Conservation (phyloP, 2,329 filamentous ascomycete species). For the Dothidotthia symphoricarpi region DNA sequence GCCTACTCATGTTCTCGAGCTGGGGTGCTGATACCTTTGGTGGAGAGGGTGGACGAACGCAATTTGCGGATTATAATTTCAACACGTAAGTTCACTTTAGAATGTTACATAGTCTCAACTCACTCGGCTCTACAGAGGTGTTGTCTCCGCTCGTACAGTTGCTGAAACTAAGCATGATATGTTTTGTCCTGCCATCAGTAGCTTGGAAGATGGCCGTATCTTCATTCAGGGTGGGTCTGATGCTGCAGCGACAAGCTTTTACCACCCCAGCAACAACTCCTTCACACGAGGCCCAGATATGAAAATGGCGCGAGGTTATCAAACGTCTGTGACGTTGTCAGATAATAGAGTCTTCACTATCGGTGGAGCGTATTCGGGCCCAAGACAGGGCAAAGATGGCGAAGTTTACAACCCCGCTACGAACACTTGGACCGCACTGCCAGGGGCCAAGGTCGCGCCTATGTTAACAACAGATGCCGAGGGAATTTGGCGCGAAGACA, state of each 20-base stretch:
- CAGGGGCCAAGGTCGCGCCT: slow-evolving; percentile 14
- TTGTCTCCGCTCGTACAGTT: slow-evolving; percentile 22
- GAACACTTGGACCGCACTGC: slow-evolving; percentile 23
- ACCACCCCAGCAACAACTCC: slow-evolving; percentile 19
- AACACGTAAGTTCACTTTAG: slow-evolving; percentile 15
- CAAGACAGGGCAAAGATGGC: slow-evolving; percentile 22
- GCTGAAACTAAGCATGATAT: slow-evolving; percentile 29
- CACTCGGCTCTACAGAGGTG: slow-evolving; percentile 13
- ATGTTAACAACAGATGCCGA: slow-evolving; percentile 24
- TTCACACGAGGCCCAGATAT: slow-evolving; percentile 21
- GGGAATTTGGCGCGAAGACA: slow-evolving; percentile 27
- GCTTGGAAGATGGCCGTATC: slow-evolving; percentile 22
- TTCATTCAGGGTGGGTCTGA: slow-evolving; percentile 27
- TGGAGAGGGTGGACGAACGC: slow-evolving; percentile 21
- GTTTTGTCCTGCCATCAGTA: slow-evolving; percentile 30
- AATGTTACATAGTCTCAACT: neutral
- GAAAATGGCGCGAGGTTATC: slow-evolving; percentile 27
- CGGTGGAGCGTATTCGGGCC: slow-evolving; percentile 27
- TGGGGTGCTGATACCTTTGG: slow-evolving; percentile 29
- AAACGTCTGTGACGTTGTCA: slow-evolving; percentile 19
- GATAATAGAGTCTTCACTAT: slow-evolving; percentile 27
- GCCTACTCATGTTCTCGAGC: slow-evolving; percentile 28
- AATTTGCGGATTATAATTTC: slow-evolving; percentile 30
- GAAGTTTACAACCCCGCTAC: slow-evolving; percentile 22
- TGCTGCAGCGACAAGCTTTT: slow-evolving; percentile 22